These are phyloP conservation scores for Rhodotorula graminis DNA, from an alignment of 768 basidiomycete genomes.

Conservation along the genomic window DNA sequence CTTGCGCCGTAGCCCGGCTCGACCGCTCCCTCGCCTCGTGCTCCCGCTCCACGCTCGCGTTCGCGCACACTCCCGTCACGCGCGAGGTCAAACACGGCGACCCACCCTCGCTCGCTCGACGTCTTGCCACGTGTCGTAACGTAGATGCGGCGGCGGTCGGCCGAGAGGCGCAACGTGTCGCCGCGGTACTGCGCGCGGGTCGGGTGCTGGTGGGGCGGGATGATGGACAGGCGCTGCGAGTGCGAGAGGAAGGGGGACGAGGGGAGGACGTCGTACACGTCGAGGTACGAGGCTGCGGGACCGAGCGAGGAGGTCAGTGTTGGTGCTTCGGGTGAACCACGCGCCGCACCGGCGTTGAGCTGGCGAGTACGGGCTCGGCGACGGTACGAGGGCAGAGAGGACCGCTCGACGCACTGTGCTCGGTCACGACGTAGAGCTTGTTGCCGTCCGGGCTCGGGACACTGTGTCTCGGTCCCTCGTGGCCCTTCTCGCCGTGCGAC, in stretches of 20 bases:
- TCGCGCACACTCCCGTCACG: constrained; percentile 21
- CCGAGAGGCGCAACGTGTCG: constrained; percentile 43
- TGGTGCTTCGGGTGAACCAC: too few relatives aligned
- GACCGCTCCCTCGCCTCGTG: background rate
- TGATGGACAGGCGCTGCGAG: constrained; percentile 39
- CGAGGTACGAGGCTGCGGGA: constrained; percentile 41
- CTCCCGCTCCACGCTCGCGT: too few relatives aligned
- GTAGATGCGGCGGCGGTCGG: constrained; percentile 34
- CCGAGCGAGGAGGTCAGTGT: background rate
- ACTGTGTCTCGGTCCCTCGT: constrained; percentile 42
- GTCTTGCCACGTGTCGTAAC: constrained; percentile 43
- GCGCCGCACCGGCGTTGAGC: too few relatives aligned
- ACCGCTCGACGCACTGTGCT: constrained; percentile 39
- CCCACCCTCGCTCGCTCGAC: constrained; percentile 29
- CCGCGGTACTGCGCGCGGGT: constrained; percentile 40
- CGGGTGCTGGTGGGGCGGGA: constrained; percentile 32
- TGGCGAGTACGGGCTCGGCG: background rate
- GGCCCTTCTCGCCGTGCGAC: constrained; percentile 25
- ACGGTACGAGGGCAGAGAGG: background rate
- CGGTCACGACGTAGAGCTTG: constrained; percentile 42
- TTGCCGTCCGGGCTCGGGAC: constrained; percentile 37
- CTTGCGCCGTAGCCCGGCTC: constrained; percentile 14
- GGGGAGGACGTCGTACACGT: constrained; percentile 39
- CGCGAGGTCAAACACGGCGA: constrained; percentile 37
- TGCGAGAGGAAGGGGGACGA: constrained; percentile 29